phyloP scores from a whole-genome alignment of 2,329 filamentous ascomycete species.

The Kalmusia sp. region DNA sequence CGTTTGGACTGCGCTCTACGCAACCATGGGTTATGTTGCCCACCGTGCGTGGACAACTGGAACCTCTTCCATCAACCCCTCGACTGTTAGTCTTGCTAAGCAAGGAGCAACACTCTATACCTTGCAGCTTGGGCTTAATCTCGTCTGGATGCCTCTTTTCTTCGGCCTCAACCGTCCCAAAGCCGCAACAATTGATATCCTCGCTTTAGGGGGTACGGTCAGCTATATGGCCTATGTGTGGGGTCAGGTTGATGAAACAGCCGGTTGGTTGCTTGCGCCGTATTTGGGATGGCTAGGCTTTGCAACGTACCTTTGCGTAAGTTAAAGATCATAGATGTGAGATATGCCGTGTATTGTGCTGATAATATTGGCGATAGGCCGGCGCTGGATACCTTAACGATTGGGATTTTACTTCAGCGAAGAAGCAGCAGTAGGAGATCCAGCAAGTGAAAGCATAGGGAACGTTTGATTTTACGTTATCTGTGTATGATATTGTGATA shows the following conservation, averaged over 20 bases:
- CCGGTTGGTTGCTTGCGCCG: conserved; percentile 77
- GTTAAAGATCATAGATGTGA: conserved; percentile 10
- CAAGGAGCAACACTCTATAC: conserved; percentile 76
- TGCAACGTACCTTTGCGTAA: conserved; percentile 80
- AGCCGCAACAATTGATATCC: conserved; percentile 77
- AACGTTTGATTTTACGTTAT: too few relatives aligned
- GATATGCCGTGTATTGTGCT: too few relatives aligned
- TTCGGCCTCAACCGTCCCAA: conserved; percentile 78
- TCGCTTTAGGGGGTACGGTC: conserved; percentile 72
- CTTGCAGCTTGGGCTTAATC: conserved; percentile 82
- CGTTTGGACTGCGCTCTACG: conserved; percentile 66
- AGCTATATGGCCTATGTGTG: conserved; percentile 79
- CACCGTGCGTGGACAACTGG: conserved; percentile 76
- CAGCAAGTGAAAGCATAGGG: neutral
- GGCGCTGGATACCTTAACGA: conserved; percentile 49
- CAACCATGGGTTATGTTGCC: conserved; percentile 85
- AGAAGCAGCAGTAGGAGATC: conserved; percentile 29
- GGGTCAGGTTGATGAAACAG: conserved; percentile 73
- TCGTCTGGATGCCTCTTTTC: conserved; percentile 93
- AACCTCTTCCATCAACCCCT: conserved; percentile 58
- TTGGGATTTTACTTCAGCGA: conserved; percentile 44
- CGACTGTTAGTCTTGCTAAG: conserved; percentile 65
- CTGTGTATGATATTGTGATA: too few relatives aligned
- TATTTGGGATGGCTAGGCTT: conserved; percentile 89
- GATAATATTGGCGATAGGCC: conserved; percentile 30